A percentile compares a stretch with the other conserved stretches of the same genome.
These are phyloP conservation scores for Rhamnella rubrinervis DNA, from an alignment of 331 rosid species.

Conservation along the genomic window DNA sequence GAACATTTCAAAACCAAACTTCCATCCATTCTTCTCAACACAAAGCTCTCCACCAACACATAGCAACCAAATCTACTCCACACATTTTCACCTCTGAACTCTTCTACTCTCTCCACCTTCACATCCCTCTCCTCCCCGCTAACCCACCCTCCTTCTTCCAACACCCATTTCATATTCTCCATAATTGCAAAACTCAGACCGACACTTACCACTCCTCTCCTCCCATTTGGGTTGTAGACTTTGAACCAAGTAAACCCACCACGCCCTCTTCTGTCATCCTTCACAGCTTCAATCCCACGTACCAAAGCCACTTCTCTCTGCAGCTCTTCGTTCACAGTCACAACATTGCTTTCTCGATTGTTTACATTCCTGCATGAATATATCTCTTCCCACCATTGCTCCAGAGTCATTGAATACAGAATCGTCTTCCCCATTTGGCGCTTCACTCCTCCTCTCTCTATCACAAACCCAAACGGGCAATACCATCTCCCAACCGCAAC, in stretches of 20 bases:
- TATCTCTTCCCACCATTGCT: constrained; percentile 84
- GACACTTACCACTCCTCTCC: constrained; percentile 40
- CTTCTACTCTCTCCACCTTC: constrained; percentile 54
- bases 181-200: constrained; percentile 62
- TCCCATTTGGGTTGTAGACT: constrained; percentile 34
- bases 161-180: constrained; percentile 70
- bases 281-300: constrained; percentile 48
- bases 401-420: constrained; percentile 54
- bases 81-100: constrained; percentile 34
- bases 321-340: constrained; percentile 46
- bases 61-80: constrained; percentile 71
- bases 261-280: constrained; percentile 29
- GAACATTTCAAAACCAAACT: constrained; percentile 51
- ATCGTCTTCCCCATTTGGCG: constrained; percentile 60
- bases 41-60: constrained; percentile 72
- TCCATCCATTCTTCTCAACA: constrained; percentile 66
- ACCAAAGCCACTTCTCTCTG: constrained; percentile 59
- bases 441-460: constrained; percentile 34
- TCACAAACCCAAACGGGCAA: constrained; percentile 65
- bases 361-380: constrained; percentile 45
- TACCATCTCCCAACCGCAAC: constrained; percentile 70
- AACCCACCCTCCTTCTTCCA: constrained; percentile 78
- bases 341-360: constrained; percentile 25
- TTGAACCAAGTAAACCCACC: constrained; percentile 65
- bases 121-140: constrained; percentile 51